Conservation (phyloP, 495 filamentous ascomycete species). For the Trypethelium eluteriae region DNA sequence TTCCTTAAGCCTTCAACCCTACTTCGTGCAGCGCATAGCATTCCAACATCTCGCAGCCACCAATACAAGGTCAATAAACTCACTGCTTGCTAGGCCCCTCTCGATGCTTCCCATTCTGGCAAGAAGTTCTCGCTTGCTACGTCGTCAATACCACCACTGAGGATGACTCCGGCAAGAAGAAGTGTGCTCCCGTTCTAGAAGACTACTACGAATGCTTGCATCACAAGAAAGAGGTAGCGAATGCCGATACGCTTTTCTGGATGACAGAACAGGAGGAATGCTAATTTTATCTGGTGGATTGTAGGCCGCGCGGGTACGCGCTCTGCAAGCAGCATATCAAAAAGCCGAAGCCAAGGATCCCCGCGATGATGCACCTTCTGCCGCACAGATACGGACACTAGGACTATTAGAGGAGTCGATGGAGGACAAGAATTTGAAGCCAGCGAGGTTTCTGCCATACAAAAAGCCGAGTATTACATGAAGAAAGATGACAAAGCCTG, state of each 20-base stretch:
- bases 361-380: slow-evolving; percentile 65
- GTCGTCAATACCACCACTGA: slow-evolving; percentile 43
- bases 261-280: slow-evolving; percentile 1
- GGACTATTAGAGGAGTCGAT: slow-evolving; percentile 68
- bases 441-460: slow-evolving; percentile 28
- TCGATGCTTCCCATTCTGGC: slow-evolving; percentile 99
- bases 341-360: slow-evolving; percentile 67
- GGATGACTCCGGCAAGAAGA: slow-evolving; percentile 73
- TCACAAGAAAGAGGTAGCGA: slow-evolving; percentile 87
- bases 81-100: slow-evolving; percentile 54
- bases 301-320: slow-evolving; percentile 67
- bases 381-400: slow-evolving; percentile 73
- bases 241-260: background rate
- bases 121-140: slow-evolving; percentile 48
- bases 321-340: slow-evolving; percentile 79
- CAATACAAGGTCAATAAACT: too few species aligned
- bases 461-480: background rate
- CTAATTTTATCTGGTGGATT: slow-evolving; percentile 2
- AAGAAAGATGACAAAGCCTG: background rate
- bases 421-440: slow-evolving; percentile 60
- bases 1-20: background rate
- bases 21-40: too few species aligned
- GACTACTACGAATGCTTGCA: slow-evolving; percentile 99
- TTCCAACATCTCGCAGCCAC: too few species aligned
- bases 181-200: slow-evolving; percentile 81